Evolutionary conservation across 805 yeast genomes (phyloP).

Genomic region (Wickerhamiella australiensis): DNA sequence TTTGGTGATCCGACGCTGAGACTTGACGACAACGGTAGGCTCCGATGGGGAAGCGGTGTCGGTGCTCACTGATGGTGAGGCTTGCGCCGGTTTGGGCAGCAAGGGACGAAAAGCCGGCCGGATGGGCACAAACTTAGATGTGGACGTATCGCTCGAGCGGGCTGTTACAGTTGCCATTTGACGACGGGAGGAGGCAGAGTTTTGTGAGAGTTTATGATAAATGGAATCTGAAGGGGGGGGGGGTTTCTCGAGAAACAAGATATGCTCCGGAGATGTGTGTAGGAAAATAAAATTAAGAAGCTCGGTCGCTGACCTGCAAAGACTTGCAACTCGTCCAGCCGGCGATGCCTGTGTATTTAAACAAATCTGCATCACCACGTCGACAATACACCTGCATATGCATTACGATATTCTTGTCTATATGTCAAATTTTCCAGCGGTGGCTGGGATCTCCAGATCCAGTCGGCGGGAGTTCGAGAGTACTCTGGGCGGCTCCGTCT

Average conservation of each 20-base stretch:
- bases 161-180: constrained; percentile 9
- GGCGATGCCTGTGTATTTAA: constrained; percentile 9
- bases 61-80: not conserved
- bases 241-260: not conserved
- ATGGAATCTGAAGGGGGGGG: not conserved
- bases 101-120: constrained; percentile 29
- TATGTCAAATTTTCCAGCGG: not conserved
- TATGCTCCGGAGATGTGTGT: not conserved
- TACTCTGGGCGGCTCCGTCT: not conserved
- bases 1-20: constrained; percentile 10
- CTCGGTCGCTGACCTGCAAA: constrained; percentile 6
- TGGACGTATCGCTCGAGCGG: constrained; percentile 7
- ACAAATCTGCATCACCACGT: constrained; percentile 9
- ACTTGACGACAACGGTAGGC: constrained; percentile 14
- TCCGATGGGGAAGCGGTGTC: not conserved
- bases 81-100: constrained; percentile 25
- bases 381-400: constrained; percentile 11
- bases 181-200: not conserved
- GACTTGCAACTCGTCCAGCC: not conserved
- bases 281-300: constrained; percentile 7
- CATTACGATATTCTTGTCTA: constrained; percentile 10
- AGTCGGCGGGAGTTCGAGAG: not conserved
- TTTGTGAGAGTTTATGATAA: not conserved
- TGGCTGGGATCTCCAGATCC: not conserved
- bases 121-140: constrained; percentile 24